phyloP scores from a whole-genome alignment of 2,329 filamentous ascomycete genomes.

The Cyclaneusma minus region DNA sequence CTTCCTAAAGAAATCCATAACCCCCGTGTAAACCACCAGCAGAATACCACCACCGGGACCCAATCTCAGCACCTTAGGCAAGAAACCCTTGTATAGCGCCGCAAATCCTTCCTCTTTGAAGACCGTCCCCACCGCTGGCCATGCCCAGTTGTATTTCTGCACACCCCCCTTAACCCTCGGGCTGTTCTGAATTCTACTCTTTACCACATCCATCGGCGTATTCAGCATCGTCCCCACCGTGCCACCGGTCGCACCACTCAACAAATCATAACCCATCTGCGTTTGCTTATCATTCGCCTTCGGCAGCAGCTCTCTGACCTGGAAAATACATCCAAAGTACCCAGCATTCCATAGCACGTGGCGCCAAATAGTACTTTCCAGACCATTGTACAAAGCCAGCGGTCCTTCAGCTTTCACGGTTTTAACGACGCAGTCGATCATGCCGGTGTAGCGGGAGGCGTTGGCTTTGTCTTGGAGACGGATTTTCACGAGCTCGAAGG shows the following conservation, averaged over 20 bases:
- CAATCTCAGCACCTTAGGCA: conserved; percentile 78
- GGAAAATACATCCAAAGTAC: conserved; percentile 98
- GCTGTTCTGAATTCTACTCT: conserved; percentile 94
- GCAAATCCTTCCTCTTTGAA: conserved; percentile 84
- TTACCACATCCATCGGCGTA: conserved; percentile 94
- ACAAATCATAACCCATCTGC: conserved; percentile 74
- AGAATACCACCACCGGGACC: conserved; percentile 53
- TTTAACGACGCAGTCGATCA: conserved; percentile 66
- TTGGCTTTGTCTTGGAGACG: conserved; percentile 91
- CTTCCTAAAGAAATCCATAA: conserved; percentile 84
- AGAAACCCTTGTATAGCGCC: conserved; percentile 94
- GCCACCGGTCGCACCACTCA: conserved; percentile 77
- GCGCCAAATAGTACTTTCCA: conserved; percentile 93
- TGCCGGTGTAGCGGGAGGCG: conserved; percentile 72
- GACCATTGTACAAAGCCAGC: conserved; percentile 85
- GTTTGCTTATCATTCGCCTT: conserved; percentile 63
- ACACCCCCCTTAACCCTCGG: conserved; percentile 64
- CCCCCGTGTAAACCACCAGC: conserved; percentile 72
- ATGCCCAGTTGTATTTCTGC: conserved; percentile 99
- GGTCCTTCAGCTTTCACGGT: conserved; percentile 72
- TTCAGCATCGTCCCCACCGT: conserved; percentile 85
- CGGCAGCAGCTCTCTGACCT: conserved; percentile 75
- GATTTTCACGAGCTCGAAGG: conserved; percentile 98
- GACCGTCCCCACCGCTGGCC: conserved; percentile 71
- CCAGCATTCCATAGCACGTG: conserved; percentile 90